Conservation (phyloP, 1,139 yeast species). For the Blastobotrys niveus region DNA sequence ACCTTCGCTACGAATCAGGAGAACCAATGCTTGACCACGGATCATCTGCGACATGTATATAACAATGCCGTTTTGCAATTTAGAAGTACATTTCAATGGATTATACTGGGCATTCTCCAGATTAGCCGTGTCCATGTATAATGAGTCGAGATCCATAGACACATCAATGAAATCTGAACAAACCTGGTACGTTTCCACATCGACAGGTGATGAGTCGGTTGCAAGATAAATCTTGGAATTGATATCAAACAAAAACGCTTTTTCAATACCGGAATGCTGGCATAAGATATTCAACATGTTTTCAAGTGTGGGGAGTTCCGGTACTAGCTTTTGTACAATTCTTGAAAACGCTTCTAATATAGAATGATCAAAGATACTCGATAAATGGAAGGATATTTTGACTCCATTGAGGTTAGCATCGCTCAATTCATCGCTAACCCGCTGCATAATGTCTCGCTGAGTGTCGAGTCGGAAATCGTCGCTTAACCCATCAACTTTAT, state of each 20-base stretch:
- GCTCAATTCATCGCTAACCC: conserved; percentile 86
- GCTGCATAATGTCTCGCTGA: conserved; percentile 92
- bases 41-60: conserved; percentile 87
- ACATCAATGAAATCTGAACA: conserved; percentile 97
- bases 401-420: conserved; percentile 90
- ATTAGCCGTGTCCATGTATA: conserved; percentile 26
- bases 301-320: conserved; percentile 83
- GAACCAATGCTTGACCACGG: conserved; percentile 85
- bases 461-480: conserved; percentile 94
- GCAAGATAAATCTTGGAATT: conserved; percentile 95
- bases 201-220: conserved; percentile 93
- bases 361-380: conserved; percentile 92
- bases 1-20: conserved; percentile 62
- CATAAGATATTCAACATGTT: conserved; percentile 83
- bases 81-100: conserved; percentile 62
- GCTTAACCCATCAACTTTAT: conserved; percentile 88
- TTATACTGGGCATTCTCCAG: conserved; percentile 13
- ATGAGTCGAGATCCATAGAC: conserved; percentile 69
- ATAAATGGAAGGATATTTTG: conserved; percentile 82
- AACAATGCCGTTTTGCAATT: conserved; percentile 73
- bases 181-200: conserved; percentile 89
- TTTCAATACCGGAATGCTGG: conserved; percentile 84
- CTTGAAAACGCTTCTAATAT: conserved; percentile 93
- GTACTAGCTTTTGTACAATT: conserved; percentile 83
- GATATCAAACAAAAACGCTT: conserved; percentile 85